Base-by-base conservation (phyloP, 1,284 basidiomycete species). In the Stygiomarasmius scandens region DNA sequence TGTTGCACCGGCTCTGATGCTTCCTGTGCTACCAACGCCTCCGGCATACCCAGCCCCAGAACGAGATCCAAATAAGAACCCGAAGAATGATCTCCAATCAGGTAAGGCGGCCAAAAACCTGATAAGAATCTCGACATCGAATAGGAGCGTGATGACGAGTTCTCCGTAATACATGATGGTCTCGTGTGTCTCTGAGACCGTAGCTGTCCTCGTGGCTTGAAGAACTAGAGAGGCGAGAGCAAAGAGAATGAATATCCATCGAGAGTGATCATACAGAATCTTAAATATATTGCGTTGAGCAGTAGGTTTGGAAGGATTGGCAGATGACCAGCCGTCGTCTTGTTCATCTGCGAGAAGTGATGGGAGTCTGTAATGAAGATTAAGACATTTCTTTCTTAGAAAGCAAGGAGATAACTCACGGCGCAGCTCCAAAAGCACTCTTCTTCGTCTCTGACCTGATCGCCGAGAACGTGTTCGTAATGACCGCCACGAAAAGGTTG, bases 401-500 rank as follows among this genome's bases (percentile, higher is more conserved):
- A 38, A 16, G 20, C 29, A 32, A 32, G 5, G n/a, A 2, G n/a
- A 14, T 2, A 25, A 52, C 45, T 55, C 49, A 58, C 62, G 81
- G 77, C 20, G 84, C 84, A 41, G 93, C 94, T 55, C 93, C 93
- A 69, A 98, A 99, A 0, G 96, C 96, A 70, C 93, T 96, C 71
- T 90, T 91, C 70, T 92, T 87, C 1, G 96, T 98, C 65, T 93
- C 88, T 6, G 88, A 84, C 20, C 94, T 83, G 61, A 98, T 96
- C 14, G 91, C 92, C 22, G 88, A 89, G 71, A 99, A 99, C 0
- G 93, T 95, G 71, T 95, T 94, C 45, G 95, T 95, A 64, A 98
- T 97, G 45, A 98, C 96, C 27, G 96, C 96, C 58, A 98, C 94
- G 70, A 98, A 93, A 58, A 97, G 74, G 70, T 97, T 96, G 74